Evolutionary conservation across 2,329 filamentous ascomycete species (phyloP), one percentile per base, ranked within the genome.

Genomic region (Dothiorella sarmentorum): DNA sequence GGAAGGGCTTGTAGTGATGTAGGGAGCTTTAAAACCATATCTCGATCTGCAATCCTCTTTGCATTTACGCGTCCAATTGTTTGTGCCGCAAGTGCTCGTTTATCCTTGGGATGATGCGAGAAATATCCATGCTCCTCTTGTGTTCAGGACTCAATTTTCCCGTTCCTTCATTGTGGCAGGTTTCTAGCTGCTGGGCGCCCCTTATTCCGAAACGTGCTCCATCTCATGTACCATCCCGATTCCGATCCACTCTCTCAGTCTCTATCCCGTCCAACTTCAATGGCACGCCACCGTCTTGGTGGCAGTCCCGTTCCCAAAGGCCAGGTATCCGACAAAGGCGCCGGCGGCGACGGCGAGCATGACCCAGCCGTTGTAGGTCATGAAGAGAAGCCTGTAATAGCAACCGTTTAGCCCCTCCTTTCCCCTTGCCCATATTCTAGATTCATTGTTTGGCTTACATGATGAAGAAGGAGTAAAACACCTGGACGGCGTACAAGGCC

Each of bases 281-380:
- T 99, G 93, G 73, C 94, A 99, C 42, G 93, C 92, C 63, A 90
- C 91, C 62, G 91, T 87, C 80, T 96, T 97, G 26, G 87, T 87
- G 7, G 87, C 83, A 1, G 85, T 85, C 56, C 80, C 79, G 58
- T 85, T 82, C 15, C 90, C 88, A 76, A 97, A 99, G 43, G 88
- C 67, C 61, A 96, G 71, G 71, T 96, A 97, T 42, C 94, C 94
- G 43, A 96, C 74, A 64, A 95, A 96, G 0, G 93, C 92, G 15
- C 94, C 94, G 9, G 95, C 78, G 0, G 89, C 89, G 15, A 97
- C 92, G 3, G 93, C 84, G 64, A 96, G 75, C 94, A 99, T 99
- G 65, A 99, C 86, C 87, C 90, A 96, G 59, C 94, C 94, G 69
- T 99, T 99, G 77, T 99, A 99, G n/a, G 94, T 99, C 94, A 99